Base-by-base conservation (phyloP, 441 rosid genomes). In the Erysimum cheiri region DNA sequence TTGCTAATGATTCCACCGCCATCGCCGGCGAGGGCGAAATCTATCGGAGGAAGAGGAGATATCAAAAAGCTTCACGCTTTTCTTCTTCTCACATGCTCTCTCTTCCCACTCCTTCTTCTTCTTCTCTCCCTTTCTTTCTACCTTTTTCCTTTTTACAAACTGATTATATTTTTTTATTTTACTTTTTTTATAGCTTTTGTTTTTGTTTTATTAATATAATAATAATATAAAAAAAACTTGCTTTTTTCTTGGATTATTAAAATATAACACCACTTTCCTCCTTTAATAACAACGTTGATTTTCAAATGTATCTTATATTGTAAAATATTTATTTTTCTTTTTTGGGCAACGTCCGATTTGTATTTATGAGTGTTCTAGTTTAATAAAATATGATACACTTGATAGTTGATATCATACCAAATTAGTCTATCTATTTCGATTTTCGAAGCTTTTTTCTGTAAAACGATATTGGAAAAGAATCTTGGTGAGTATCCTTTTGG, bases 1-100 rank as follows among this genome's bases (percentile, higher is more conserved):
- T 77, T 9, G 26, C 73, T 54, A 74, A 67, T 29, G 64, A 52
- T 6, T 72, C 87, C 52, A 48, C 86, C 83, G 69, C 88, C 81
- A 74, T 78, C 74, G 60, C 74, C 74, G 74, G 70, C n/a, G n/a
- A n/a, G n/a, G n/a, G n/a, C 60, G 78, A 55, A 67, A 61, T 54
- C 52, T 54, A 26, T 19, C 29, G 33, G n/a, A 57, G 47, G 32
- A 65, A 56, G 14, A 33, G 12, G 14, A 47, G 60, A 24, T 58
- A 73, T 40, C 55, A 60, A 73, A 64, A 31, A 57, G 39, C 33
- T 59, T 15, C 52, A 35, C 67, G 13, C 44, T 35, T 56, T 32
- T 33, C 29, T 9, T 43, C 43, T 56, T 12, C 58, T 52, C 67
- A 59, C 67, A 32, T 66, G 60, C 71, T 40, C 54, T 24, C 33